Base-by-base conservation (phyloP, 2,329 filamentous ascomycete genomes). In the Xylaria sp. region DNA sequence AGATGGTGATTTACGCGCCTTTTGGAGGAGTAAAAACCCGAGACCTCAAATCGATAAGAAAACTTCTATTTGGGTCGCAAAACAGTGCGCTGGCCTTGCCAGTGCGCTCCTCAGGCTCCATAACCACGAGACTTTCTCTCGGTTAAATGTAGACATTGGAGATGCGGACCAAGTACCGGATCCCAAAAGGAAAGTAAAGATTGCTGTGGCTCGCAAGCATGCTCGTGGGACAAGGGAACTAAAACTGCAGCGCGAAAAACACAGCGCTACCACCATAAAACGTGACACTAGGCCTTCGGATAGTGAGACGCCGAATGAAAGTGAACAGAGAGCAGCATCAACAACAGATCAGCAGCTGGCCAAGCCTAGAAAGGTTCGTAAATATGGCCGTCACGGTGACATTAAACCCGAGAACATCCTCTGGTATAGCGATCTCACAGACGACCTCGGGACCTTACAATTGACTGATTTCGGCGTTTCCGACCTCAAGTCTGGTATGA, bases 341-440 rank as follows among this genome's bases (percentile, higher is more conserved):
- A 31, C 49, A 31, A 13, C n/a, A 28, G 28, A 28, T 13, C 49
- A 15, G 25, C 36, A 36, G 46, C 23, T 15, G 20, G 8, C n/a
- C 10, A n/a, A 25, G 46, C 10, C 25, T 23, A 18, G 20, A 7
- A 56, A 48, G 36, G 8, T 52, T 23, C 39, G 28, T 10, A 33
- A 59, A 36, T 67, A 58, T 33, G 65, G 65, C 8, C 65, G 59
- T 20, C 65, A 67, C 43, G 55, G 55, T 7, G 65, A 67, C 43
- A 63, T 67, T 25, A 67, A 64, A 54, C 59, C 65, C 18, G 59
- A 67, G 31, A 67, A 67, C 15, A 63, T 67, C 28, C 54, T 67
- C 12, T 63, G 59, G 41, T 67, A 58, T 36, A 12, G 33, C 9
- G 65, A 59, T 15, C 28, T 15, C 23, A n/a, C 18, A 13, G 51